phyloP scores from a whole-genome alignment of 2,329 filamentous ascomycete genomes.

The Fusarium domesticum region DNA sequence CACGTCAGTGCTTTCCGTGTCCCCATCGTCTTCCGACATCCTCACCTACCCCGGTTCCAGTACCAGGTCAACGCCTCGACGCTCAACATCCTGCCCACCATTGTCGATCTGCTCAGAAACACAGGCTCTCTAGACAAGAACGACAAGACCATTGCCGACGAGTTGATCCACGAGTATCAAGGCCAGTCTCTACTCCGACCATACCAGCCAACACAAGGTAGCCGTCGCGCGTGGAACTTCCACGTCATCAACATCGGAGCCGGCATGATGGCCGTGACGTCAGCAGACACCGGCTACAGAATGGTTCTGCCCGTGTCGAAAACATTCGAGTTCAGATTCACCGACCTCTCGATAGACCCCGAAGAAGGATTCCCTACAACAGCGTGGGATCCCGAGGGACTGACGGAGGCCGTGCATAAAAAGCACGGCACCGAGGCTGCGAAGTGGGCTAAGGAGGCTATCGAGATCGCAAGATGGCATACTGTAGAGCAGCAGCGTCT shows the following conservation, averaged over 20 bases:
- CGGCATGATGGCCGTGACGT: conserved; percentile 33
- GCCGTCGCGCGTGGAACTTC: conserved; percentile 34
- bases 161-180: conserved; percentile 34
- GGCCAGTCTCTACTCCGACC: conserved; percentile 35
- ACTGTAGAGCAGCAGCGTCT: neutral
- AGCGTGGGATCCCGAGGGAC: neutral
- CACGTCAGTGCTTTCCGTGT: conserved; percentile 35
- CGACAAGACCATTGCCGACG: conserved; percentile 25
- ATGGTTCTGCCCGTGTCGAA: conserved; percentile 28
- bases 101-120: conserved; percentile 36
- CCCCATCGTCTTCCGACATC: conserved; percentile 35
- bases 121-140: conserved; percentile 31
- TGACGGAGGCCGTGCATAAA: neutral
- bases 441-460: neutral
- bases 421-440: neutral
- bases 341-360: neutral
- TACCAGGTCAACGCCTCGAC: conserved; percentile 33
- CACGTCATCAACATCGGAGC: conserved; percentile 35
- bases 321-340: neutral
- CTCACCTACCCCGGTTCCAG: conserved; percentile 31
- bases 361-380: neutral
- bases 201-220: conserved; percentile 23
- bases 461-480: neutral
- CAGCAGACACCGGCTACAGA: conserved; percentile 32
- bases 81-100: conserved; percentile 34